Base-by-base conservation (phyloP, 768 basidiomycete genomes). In the Psilocybe subaeruginosa region DNA sequence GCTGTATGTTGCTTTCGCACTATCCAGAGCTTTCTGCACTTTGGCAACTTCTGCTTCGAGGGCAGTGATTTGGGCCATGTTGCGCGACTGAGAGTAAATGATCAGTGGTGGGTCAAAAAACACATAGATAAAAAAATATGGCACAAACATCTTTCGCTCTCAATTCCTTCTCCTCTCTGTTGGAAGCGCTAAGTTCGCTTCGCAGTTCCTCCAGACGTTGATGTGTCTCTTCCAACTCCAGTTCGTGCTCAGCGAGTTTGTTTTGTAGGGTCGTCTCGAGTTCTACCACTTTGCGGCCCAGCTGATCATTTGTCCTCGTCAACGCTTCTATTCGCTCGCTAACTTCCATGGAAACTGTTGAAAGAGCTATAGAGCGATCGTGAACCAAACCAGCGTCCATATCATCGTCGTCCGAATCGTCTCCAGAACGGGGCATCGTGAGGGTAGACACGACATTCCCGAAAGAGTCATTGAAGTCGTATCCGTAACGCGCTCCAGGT, bases 151-250 rank as follows among this genome's bases (percentile, higher is more conserved):
- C 96, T 73, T 95, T 96, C 11, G 84, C 80, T 48, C 92, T 81
- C 65, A 97, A 74, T 68, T 98, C 96, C 76, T 98, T 97, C 74
- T 98, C 95, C 68, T 98, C 95, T 43, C 92, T 84, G 73, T 93
- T 92, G 4, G 91, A 89, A 5, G 89, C 82, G 12, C 80, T 87
- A 7, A 97, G 78, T 73, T 97, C 96, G 11, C 79, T 84, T 64
- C 83, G 78, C 61, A 90, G 73, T 70, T 97, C 93, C 59, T 97
- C 95, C 59, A 97, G 71, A 31, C 84, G 80, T 3, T 74, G 76
- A 68, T 96, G 89, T 74, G 92, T 83, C 60, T 94, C 91, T 66
- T 92, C 91, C 30, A 96, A 74, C 67, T 95, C 90, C n/a, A 78
- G 72, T 72, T 97, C 95, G 65, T 94, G 92, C 54, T 94, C 91